These are phyloP conservation scores for Suhomyces tanzawaensis DNA, from an alignment of 805 yeast genomes.

Conservation along the genomic window DNA sequence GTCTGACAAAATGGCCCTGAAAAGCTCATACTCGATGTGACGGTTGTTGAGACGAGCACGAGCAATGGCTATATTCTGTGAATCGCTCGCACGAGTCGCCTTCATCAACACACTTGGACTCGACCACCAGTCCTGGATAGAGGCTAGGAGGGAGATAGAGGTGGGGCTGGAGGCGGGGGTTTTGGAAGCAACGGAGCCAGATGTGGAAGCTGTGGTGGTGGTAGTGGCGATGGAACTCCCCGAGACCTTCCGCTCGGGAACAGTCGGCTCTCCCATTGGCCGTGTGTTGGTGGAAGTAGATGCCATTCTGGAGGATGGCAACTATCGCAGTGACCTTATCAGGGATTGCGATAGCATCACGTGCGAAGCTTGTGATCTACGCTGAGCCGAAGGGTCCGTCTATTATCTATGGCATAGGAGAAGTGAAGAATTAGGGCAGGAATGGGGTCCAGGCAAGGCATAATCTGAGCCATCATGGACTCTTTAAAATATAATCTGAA, in stretches of 20 bases:
- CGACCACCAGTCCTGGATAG: slow-evolving; percentile 41
- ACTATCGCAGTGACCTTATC: too few relatives aligned
- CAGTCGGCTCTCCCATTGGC: too few relatives aligned
- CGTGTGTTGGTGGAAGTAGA: not conserved
- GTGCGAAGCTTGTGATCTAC: not conserved
- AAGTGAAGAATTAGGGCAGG: not conserved
- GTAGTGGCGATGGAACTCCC: not conserved
- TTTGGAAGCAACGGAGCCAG: too few relatives aligned
- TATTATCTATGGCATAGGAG: not conserved
- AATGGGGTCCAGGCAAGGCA: too few relatives aligned
- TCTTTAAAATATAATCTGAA: too few relatives aligned
- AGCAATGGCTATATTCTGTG: slow-evolving; percentile 3
- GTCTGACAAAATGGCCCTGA: slow-evolving; percentile 29
- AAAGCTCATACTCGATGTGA: slow-evolving; percentile 33
- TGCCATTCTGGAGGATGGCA: not conserved
- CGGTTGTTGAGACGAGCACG: slow-evolving; percentile 25
- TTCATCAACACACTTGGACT: slow-evolving; percentile 22
- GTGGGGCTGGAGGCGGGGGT: slow-evolving; percentile 1
- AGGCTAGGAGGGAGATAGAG: slow-evolving; percentile 25
- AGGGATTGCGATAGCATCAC: not conserved
- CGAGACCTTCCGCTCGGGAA: not conserved
- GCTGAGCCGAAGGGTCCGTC: not conserved
- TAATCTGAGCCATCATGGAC: too few relatives aligned
- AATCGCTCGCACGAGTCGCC: slow-evolving; percentile 14
- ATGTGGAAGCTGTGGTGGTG: too few relatives aligned